A percentile compares a stretch with the other conserved stretches of the same genome.
These are phyloP conservation scores for Scenedesmus sp. DNA, from an alignment of 163 green algal species.

Conservation along the genomic window DNA sequence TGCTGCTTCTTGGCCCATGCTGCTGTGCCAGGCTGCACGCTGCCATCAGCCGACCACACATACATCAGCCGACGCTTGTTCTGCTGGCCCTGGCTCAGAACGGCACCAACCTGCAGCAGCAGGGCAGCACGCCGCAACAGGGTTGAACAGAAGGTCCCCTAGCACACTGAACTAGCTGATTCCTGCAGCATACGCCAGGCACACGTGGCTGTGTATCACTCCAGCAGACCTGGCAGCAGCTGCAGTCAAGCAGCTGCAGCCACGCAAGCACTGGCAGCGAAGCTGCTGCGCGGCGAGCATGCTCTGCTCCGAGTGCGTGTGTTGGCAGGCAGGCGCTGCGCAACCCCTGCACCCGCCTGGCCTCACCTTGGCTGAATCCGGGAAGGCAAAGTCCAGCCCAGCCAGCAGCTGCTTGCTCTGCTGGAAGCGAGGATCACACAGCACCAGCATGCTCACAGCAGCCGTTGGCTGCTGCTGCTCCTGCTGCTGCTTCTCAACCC, in stretches of 20 bases:
- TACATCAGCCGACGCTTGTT: constrained; percentile 56
- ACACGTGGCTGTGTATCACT: neutral
- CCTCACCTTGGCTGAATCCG: constrained; percentile 44
- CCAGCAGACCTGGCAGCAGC: no score
- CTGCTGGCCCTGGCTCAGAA: constrained; percentile 41
- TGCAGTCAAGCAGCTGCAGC: neutral
- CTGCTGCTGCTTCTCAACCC: neutral
- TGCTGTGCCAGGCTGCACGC: constrained; percentile 18
- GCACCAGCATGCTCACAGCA: constrained; percentile 47
- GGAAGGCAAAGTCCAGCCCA: constrained; percentile 57
- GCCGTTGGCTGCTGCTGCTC: constrained; percentile 1
- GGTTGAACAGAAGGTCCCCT: no score
- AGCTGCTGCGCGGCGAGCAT: neutral
- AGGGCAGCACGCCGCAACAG: neutral
- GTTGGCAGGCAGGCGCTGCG: neutral
- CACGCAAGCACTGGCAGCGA: neutral
- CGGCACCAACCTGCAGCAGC: constrained; percentile 43
- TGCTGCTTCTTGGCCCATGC: constrained; percentile 19
- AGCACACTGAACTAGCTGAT: neutral
- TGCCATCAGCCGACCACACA: constrained; percentile 51
- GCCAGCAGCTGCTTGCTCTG: constrained; percentile 52
- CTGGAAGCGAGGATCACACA: constrained; percentile 50
- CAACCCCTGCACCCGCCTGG: neutral
- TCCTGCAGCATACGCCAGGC: neutral
- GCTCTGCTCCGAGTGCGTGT: neutral